A percentile compares a stretch with the other conserved stretches of the same genome.
These are phyloP conservation scores for Drechslerella coelobrocha DNA, from an alignment of 2,329 filamentous ascomycete species.

Conservation along the genomic window DNA sequence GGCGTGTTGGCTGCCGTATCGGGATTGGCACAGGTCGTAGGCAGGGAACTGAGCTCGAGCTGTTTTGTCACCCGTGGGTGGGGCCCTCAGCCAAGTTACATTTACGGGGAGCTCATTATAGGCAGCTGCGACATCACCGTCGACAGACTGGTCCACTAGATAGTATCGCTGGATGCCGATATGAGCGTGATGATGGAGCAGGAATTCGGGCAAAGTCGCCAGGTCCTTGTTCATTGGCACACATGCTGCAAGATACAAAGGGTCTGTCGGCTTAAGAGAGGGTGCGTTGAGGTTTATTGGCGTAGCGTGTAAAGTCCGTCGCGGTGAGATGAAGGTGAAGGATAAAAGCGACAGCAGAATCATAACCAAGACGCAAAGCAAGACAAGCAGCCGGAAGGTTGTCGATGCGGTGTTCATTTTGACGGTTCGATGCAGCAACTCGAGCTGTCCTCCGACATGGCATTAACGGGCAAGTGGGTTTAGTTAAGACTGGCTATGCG, in stretches of 20 bases:
- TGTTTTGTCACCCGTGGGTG: slow-evolving; percentile 35
- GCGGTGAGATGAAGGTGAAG: slow-evolving; percentile 44
- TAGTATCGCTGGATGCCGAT: slow-evolving; percentile 42
- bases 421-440: slow-evolving; percentile 2
- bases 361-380: slow-evolving; percentile 41
- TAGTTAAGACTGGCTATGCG: not conserved
- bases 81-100: slow-evolving; percentile 38
- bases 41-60: slow-evolving; percentile 25
- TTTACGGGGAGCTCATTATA: slow-evolving; percentile 44
- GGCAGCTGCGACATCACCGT: slow-evolving; percentile 26
- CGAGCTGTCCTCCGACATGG: not conserved
- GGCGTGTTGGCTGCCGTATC: slow-evolving; percentile 54
- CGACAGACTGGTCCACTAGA: slow-evolving; percentile 39
- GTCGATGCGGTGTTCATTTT: slow-evolving; percentile 46
- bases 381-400: slow-evolving; percentile 44
- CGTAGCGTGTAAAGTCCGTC: slow-evolving; percentile 40
- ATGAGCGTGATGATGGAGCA: slow-evolving; percentile 41
- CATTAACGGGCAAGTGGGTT: not conserved
- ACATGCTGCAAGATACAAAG: slow-evolving; percentile 35
- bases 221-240: slow-evolving; percentile 43
- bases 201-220: slow-evolving; percentile 37
- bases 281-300: slow-evolving; percentile 50
- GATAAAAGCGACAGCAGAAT: slow-evolving; percentile 42
- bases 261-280: slow-evolving; percentile 41
- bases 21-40: slow-evolving; percentile 53